A percentile compares a stretch with the other conserved stretches of the same genome.
Evolutionary conservation across 2,329 filamentous ascomycete species (phyloP).

Genomic region (Ascochyta lentis): DNA sequence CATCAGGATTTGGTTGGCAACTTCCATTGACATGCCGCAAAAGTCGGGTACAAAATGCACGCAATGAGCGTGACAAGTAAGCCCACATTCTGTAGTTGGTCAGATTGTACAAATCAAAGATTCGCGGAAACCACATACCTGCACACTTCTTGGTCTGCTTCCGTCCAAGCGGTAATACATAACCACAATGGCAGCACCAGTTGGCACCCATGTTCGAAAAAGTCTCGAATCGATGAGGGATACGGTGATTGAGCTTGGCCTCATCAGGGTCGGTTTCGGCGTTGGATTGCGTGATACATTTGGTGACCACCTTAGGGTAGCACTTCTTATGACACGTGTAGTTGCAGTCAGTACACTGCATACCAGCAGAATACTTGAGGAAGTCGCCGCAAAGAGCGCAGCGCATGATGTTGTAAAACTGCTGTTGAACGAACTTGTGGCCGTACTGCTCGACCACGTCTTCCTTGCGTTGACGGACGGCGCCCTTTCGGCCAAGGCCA

Average conservation of each 20-base stretch:
- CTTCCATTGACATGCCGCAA: constrained; percentile 98
- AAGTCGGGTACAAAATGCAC: constrained; percentile 97
- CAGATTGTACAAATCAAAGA: constrained; percentile 20
- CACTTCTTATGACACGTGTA: constrained; percentile 99
- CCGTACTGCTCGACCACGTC: constrained; percentile 98
- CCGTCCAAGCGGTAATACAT: constrained; percentile 90
- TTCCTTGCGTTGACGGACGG: constrained; percentile 96
- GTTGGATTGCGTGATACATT: constrained; percentile 99
- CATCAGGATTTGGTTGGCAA: constrained; percentile 90
- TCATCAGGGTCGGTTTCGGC: constrained; percentile 98
- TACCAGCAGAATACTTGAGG: constrained; percentile 96
- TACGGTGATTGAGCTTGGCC: constrained; percentile 99
- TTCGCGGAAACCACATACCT: constrained; percentile 60
- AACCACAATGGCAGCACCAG: constrained; percentile 99
- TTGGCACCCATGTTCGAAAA: constrained; percentile 98
- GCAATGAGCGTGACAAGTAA: constrained; percentile 90
- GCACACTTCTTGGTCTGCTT: constrained; percentile 94
- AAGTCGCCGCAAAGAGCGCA: constrained; percentile 98
- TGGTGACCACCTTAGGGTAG: constrained; percentile 94
- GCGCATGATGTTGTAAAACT: constrained; percentile 99
- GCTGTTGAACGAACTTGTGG: constrained; percentile 97
- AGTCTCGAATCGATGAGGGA: constrained; percentile 95
- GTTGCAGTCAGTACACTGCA: constrained; percentile 99
- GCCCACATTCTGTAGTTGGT: constrained; percentile 74
- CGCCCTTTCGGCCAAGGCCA: constrained; percentile 91